Base-by-base conservation (phyloP, 2,329 filamentous ascomycete species). In the Aspergillus clavatus region DNA sequence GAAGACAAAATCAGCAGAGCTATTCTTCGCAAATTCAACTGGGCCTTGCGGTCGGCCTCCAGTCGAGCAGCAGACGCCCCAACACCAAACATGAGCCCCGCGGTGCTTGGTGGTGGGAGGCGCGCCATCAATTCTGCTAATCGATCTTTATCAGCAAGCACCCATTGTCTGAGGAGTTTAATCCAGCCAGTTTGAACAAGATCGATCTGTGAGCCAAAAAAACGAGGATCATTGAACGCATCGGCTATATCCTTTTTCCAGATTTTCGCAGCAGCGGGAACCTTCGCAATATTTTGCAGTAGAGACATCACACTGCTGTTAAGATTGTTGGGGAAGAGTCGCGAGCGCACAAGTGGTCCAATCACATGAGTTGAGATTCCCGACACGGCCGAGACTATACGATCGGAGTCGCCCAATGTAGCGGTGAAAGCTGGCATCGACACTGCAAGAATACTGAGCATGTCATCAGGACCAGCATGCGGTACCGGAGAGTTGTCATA, bases 81-180 rank as follows among this genome's bases (percentile, higher is more conserved):
- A 0, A 98, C 93, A n/a, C 93, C 93, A 60, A 98, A 98, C 63
- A 98, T 91, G 56, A 98, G 94, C 7, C 93, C 93, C 0, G 94
- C 93, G 11, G 90, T 91, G 1, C 90, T 89, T 5, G 93, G 93
- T 3, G 90, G 80, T 5, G 83, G 83, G 50, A 98, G 79, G 16
- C 89, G 84, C 28, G 80, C 76, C 7, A 97, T 70, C 3, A 96
- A 73, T 50, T 98, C 93, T 0, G 83, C 74, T 69, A 98, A 79
- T 38, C 87, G 82, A 44, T 96, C 90, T 68, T 95, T 96, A 66
- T 98, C 93, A 12, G 81, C 81, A 11, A 90, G 71, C 3, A 82
- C 79, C 87, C 90, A 95, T 63, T 95, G 89, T 29, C 82, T 83
- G 18, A 98, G 69, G 11, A 97, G 75, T 0, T 85, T 83, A 47